These are phyloP conservation scores for Stenocarpella maydis DNA, from an alignment of 2,329 filamentous ascomycete species.

Conservation along the genomic window DNA sequence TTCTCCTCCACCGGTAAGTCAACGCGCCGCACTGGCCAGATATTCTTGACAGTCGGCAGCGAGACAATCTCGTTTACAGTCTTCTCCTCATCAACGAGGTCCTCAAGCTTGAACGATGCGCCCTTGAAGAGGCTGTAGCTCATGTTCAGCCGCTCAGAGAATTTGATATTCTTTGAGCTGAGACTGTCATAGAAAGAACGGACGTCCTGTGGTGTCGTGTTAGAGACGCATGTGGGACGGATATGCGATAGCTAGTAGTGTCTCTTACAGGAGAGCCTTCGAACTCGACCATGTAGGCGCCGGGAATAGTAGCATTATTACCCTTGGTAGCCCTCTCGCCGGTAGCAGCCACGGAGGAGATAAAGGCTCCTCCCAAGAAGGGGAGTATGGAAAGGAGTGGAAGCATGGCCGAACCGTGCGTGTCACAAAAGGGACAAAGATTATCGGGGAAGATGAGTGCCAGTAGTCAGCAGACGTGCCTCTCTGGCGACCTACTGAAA, in stretches of 20 bases:
- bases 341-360: constrained; percentile 15
- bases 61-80: constrained; percentile 38
- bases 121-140: constrained; percentile 39
- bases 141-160: constrained; percentile 36
- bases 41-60: constrained; percentile 40
- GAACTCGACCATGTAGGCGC: constrained; percentile 40
- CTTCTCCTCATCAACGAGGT: constrained; percentile 25
- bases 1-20: constrained; percentile 26
- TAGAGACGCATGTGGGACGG: neutral
- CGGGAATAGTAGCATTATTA: constrained; percentile 22
- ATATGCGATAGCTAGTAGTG: rapidly evolving
- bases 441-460: neutral
- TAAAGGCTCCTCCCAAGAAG: constrained; percentile 3
- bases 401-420: constrained; percentile 21
- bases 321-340: neutral
- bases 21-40: constrained; percentile 43
- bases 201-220: constrained; percentile 18
- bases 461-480: constrained; percentile 4
- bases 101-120: constrained; percentile 36
- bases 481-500: constrained; percentile 4
- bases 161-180: constrained; percentile 31
- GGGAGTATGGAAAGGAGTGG: constrained; percentile 16
- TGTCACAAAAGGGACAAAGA: constrained; percentile 8
- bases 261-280: constrained; percentile 32
- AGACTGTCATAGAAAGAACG: constrained; percentile 37